These are phyloP conservation scores for Penstemon eatonii DNA, from an alignment of 257 asterid species.

Conservation along the genomic window DNA sequence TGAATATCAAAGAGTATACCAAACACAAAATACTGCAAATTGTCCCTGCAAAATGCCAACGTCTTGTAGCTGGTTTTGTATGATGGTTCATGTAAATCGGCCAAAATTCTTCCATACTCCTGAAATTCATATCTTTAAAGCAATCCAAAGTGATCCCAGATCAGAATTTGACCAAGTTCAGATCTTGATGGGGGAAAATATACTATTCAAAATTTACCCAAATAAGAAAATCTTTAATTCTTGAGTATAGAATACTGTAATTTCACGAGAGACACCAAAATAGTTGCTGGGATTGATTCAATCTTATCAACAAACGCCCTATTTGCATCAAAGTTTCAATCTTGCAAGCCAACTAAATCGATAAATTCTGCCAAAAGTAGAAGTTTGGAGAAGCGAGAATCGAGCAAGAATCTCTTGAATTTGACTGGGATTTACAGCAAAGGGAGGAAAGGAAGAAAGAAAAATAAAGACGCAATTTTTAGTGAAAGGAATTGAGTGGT, in stretches of 20 bases:
- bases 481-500: slow-evolving; percentile 19
- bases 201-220: slow-evolving; percentile 16
- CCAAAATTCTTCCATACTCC: slow-evolving; percentile 98
- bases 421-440: slow-evolving; percentile 8
- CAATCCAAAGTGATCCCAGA: slow-evolving; percentile 32
- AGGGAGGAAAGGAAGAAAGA: not conserved
- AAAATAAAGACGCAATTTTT: not conserved
- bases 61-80: slow-evolving; percentile 77
- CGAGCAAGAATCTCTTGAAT: not conserved
- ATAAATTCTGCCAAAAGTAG: slow-evolving; percentile 18
- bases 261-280: not conserved
- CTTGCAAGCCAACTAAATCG: slow-evolving; percentile 12
- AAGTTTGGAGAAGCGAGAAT: not conserved
- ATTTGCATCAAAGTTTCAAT: slow-evolving; percentile 10
- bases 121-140: slow-evolving; percentile 57
- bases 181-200: slow-evolving; percentile 29
- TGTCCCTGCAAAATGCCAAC: slow-evolving; percentile 97
- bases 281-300: not conserved
- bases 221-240: slow-evolving; percentile 28
- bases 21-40: slow-evolving; percentile 70
- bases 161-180: slow-evolving; percentile 28
- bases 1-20: slow-evolving; percentile 68
- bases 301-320: not conserved
- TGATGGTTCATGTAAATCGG: slow-evolving; percentile 88
- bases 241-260: not conserved